phyloP scores from a whole-genome alignment of 2,329 filamentous ascomycete genomes.

The Cercospora citrullina region DNA sequence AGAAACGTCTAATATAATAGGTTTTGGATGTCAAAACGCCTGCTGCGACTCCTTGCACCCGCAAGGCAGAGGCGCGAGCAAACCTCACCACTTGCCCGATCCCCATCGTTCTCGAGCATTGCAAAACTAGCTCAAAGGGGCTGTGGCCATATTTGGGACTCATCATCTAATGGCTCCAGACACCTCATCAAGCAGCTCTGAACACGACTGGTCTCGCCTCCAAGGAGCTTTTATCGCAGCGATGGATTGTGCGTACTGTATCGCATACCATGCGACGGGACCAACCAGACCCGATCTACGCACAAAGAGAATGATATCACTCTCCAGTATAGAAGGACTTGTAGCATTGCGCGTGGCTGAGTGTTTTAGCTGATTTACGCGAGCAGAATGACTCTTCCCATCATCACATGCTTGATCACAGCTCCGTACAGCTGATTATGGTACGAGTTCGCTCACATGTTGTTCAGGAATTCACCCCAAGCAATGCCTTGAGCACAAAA shows the following conservation, averaged over 20 bases:
- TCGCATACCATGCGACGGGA: background rate
- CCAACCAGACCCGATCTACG: background rate
- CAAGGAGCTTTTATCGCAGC: background rate
- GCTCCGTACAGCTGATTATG: background rate
- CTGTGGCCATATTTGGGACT: background rate
- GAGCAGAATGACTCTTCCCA: background rate
- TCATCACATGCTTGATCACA: background rate
- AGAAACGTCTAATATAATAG: background rate
- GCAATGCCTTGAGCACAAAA: background rate
- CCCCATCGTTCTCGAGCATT: background rate
- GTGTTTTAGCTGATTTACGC: background rate
- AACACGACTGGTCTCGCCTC: background rate
- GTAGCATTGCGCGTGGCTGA: background rate
- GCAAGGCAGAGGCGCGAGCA: background rate
- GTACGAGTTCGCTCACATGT: background rate
- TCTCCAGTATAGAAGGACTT: background rate
- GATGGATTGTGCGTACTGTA: background rate
- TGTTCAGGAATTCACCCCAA: background rate
- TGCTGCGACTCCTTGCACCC: background rate
- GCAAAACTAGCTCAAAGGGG: background rate
- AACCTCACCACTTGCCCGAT: background rate
- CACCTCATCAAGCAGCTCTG: background rate
- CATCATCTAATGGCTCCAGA: background rate
- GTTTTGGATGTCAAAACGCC: background rate
- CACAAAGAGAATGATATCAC: background rate